A percentile compares a stretch with the other conserved stretches of the same genome.
Conservation (phyloP, 371 early-diverging fungal genomes). For the Actinomucor elegans region DNA sequence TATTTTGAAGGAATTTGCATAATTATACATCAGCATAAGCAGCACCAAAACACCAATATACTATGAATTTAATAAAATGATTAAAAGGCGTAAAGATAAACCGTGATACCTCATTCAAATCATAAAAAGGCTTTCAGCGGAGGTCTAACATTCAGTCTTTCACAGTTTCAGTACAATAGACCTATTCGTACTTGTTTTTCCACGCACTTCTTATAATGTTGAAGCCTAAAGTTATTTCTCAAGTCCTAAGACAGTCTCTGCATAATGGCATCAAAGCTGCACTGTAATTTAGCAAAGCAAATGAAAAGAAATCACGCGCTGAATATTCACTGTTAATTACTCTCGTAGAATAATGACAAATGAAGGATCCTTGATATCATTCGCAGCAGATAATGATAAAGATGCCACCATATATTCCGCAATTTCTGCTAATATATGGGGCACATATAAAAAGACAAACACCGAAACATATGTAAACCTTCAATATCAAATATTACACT, state of each 20-base stretch:
- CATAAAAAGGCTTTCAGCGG: too few relatives aligned
- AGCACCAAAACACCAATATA: too few relatives aligned
- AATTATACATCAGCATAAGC: too few relatives aligned
- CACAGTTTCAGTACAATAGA: too few relatives aligned
- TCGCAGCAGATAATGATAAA: conserved; percentile 63
- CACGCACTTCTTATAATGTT: too few relatives aligned
- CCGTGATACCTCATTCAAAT: too few relatives aligned
- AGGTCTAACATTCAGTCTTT: too few relatives aligned
- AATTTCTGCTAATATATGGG: conserved; percentile 79
- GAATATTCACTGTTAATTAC: background rate
- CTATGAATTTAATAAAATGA: too few relatives aligned
- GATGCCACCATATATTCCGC: conserved; percentile 72
- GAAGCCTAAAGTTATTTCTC: conserved; percentile 67
- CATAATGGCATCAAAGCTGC: conserved; percentile 66
- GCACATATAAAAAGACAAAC: conserved; percentile 64
- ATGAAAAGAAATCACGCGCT: background rate
- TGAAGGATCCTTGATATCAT: conserved; percentile 75
- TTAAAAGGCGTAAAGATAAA: too few relatives aligned
- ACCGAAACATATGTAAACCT: conserved; percentile 33
- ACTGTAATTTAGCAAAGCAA: conserved; percentile 44
- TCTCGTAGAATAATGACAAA: conserved; percentile 62
- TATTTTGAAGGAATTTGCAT: too few relatives aligned
- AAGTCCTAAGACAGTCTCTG: conserved; percentile 67
- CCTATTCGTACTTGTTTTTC: too few relatives aligned
- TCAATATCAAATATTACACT: conserved; percentile 61